Percentiles rank a stretch among this genome's conserved stretches.
Conservation (phyloP, 257 asterid species). For the Solanum etuberosum region DNA sequence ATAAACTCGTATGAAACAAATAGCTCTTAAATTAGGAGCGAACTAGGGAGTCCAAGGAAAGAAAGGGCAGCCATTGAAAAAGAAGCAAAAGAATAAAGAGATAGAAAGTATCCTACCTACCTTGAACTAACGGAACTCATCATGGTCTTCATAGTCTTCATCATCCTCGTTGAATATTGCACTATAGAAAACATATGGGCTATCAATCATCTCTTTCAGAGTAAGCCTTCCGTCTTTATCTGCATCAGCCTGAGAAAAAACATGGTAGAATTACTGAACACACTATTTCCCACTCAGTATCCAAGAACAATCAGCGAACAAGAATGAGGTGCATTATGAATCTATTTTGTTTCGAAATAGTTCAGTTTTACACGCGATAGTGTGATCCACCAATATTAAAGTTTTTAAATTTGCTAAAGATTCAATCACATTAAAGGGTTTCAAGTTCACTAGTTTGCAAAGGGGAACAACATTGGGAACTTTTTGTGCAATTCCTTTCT, state of each 20-base stretch:
- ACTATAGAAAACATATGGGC: slow-evolving; percentile 83
- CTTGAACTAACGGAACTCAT: slow-evolving; percentile 59
- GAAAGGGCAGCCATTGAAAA: not conserved
- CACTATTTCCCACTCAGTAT: not conserved
- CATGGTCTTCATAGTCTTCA: slow-evolving; percentile 63
- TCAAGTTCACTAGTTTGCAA: not conserved
- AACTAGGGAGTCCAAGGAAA: not conserved
- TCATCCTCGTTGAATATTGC: slow-evolving; percentile 82
- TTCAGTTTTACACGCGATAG: not conserved
- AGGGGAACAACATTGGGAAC: not conserved
- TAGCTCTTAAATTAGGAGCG: not conserved
- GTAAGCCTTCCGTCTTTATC: slow-evolving; percentile 79
- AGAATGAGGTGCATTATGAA: not conserved
- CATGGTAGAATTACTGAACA: not conserved
- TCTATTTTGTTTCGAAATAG: not conserved
- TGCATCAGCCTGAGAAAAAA: slow-evolving; percentile 62
- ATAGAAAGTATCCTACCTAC: not conserved
- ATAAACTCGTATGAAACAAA: not conserved
- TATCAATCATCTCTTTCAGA: slow-evolving; percentile 77
- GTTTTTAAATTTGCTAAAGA: not conserved
- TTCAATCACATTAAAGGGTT: not conserved
- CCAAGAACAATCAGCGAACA: not conserved
- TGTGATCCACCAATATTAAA: not conserved
- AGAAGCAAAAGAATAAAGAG: not conserved
- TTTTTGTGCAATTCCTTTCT: not conserved